Evolutionary conservation across 1,284 basidiomycete species (phyloP).

Genomic region (Porodaedalea pini): DNA sequence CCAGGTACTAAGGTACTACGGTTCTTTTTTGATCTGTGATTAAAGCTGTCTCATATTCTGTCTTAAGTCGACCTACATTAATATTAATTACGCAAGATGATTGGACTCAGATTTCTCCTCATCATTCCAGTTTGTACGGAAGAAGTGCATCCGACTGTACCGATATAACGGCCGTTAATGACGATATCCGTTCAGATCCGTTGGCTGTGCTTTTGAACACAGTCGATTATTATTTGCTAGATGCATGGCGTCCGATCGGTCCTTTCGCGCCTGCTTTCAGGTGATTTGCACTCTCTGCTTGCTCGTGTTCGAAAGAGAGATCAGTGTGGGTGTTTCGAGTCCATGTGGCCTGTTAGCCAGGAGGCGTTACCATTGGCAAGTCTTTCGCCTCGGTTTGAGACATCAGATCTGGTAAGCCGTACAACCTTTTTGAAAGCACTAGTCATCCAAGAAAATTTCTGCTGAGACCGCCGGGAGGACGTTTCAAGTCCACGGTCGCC

Average conservation of each 20-base stretch:
- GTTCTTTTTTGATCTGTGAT: neutral
- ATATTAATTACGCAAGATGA: no score
- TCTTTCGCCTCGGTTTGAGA: no score
- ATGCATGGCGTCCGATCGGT: neutral
- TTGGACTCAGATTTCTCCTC: neutral
- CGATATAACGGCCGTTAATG: neutral
- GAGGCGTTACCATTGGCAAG: no score
- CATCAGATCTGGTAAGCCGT: no score
- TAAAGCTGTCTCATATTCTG: neutral
- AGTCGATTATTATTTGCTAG: neutral
- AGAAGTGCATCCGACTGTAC: neutral
- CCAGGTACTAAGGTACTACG: neutral
- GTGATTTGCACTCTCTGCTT: neutral
- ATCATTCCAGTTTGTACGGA: neutral
- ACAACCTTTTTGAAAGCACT: no score
- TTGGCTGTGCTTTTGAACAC: neutral
- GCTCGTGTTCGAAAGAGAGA: neutral
- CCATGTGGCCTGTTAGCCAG: neutral
- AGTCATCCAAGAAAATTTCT: no score
- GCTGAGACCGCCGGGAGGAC: no score
- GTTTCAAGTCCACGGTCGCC: no score
- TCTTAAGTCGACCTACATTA: neutral
- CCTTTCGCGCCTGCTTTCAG: neutral
- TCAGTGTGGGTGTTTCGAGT: neutral
- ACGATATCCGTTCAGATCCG: conserved; percentile 1